Conservation (phyloP, 2,329 filamentous ascomycete species). For the Plenodomus tracheiphilus region DNA sequence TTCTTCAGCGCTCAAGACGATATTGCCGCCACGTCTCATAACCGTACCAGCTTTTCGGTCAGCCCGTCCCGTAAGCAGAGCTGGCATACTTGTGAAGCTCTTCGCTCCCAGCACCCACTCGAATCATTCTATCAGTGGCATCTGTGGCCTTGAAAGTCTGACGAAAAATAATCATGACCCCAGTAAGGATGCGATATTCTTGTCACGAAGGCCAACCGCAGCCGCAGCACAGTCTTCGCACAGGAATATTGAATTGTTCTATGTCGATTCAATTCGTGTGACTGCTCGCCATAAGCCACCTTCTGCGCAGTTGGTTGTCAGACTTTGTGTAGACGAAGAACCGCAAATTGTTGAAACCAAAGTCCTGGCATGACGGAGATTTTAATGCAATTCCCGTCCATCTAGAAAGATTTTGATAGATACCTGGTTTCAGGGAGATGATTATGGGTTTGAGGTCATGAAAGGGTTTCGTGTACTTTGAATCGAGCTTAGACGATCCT, state of each 20-base stretch:
- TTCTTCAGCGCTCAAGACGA: too few relatives aligned
- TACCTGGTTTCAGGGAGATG: conserved; percentile 15
- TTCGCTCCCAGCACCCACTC: conserved; percentile 22
- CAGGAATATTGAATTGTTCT: conserved; percentile 53
- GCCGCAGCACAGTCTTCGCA: conserved; percentile 59
- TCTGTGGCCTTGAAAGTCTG: conserved; percentile 11
- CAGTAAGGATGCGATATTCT: conserved; percentile 29
- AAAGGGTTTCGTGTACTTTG: conserved; percentile 27
- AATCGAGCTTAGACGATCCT: too few relatives aligned
- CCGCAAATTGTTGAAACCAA: conserved; percentile 28
- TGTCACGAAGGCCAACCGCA: conserved; percentile 53
- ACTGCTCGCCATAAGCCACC: conserved; percentile 41
- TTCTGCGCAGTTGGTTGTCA: conserved; percentile 44
- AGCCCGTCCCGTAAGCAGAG: too few relatives aligned
- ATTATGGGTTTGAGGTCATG: conserved; percentile 19
- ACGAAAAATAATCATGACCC: conserved; percentile 23
- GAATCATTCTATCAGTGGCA: conserved; percentile 14
- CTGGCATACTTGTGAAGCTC: too few relatives aligned
- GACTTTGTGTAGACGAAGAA: conserved; percentile 27
- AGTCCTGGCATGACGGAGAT: conserved; percentile 32
- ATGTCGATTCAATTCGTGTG: conserved; percentile 27
- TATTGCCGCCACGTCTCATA: too few relatives aligned
- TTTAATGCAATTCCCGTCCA: conserved; percentile 28
- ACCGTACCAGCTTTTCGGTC: too few relatives aligned
- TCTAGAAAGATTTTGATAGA: conserved; percentile 24